phyloP scores from a whole-genome alignment of 305 asterid species.

The Fraxinus floribunda region DNA sequence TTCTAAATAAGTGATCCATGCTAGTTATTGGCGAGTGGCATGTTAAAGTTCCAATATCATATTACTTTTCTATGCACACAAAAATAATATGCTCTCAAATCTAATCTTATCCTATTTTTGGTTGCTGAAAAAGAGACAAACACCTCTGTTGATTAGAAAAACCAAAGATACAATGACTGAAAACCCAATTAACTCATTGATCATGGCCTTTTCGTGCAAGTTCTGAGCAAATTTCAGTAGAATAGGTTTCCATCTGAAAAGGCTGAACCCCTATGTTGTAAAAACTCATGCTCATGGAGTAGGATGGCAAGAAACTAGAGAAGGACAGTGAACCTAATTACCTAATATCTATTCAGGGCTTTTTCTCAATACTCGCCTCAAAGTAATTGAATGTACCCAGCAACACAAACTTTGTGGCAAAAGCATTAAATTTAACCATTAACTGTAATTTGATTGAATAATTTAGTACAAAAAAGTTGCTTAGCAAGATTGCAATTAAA shows the following conservation, averaged over 20 bases:
- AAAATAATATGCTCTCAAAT: not conserved
- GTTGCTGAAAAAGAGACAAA: not conserved
- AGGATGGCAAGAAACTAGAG: slow-evolving; percentile 6
- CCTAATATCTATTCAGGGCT: not conserved
- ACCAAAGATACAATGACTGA: not conserved
- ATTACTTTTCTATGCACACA: not conserved
- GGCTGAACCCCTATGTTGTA: not conserved
- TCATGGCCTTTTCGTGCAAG: not conserved
- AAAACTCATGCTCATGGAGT: not conserved
- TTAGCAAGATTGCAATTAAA: not conserved
- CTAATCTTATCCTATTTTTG: not conserved
- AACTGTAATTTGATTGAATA: not conserved
- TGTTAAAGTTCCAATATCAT: not conserved
- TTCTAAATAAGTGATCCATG: not conserved
- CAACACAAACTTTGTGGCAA: not conserved
- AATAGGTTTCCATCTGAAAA: not conserved
- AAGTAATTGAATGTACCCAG: not conserved
- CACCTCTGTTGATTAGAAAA: not conserved
- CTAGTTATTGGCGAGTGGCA: not conserved
- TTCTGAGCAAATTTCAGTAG: not conserved
- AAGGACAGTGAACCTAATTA: not conserved
- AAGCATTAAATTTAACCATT: not conserved
- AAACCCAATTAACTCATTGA: not conserved
- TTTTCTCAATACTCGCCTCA: not conserved
- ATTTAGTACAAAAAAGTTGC: not conserved